Conservation (phyloP, 2,329 filamentous ascomycete species). For the Microdochium paspali region DNA sequence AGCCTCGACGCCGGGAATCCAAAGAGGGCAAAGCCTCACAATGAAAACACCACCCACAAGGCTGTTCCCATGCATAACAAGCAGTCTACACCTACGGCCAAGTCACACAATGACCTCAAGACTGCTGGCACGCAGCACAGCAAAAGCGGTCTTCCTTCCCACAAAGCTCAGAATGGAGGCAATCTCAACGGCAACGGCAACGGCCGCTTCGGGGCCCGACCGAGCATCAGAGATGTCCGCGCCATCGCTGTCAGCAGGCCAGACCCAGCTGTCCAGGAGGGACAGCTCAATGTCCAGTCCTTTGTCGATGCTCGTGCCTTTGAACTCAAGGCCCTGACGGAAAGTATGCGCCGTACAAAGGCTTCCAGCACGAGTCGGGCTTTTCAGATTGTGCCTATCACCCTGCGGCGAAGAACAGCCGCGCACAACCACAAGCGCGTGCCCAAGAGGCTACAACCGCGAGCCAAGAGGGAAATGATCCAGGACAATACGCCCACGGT, state of each 20-base stretch:
- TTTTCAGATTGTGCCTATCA: slow-evolving; percentile 83
- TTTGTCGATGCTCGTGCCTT: slow-evolving; percentile 83
- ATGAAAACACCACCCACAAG: neutral
- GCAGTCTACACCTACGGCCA: neutral
- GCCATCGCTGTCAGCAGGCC: slow-evolving; percentile 40
- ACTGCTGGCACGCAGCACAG: no score
- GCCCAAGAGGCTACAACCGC: slow-evolving; percentile 62
- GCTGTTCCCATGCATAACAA: neutral
- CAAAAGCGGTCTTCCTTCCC: no score
- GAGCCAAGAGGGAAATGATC: slow-evolving; percentile 65
- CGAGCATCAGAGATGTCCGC: slow-evolving; percentile 29
- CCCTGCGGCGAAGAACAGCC: slow-evolving; percentile 76
- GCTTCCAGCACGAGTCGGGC: slow-evolving; percentile 54
- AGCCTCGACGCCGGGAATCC: neutral
- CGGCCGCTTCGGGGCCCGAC: neutral
- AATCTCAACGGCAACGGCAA: neutral
- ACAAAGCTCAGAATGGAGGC: neutral
- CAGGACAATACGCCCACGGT: slow-evolving; percentile 88
- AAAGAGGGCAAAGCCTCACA: neutral
- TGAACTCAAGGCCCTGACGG: slow-evolving; percentile 78
- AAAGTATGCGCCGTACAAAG: slow-evolving; percentile 71
- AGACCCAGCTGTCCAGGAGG: slow-evolving; percentile 49
- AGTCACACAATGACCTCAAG: neutral
- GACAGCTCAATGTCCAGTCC: slow-evolving; percentile 74
- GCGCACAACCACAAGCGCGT: slow-evolving; percentile 93